These are phyloP conservation scores for Myxozyma neglecta DNA, from an alignment of 805 yeast genomes.

Conservation along the genomic window DNA sequence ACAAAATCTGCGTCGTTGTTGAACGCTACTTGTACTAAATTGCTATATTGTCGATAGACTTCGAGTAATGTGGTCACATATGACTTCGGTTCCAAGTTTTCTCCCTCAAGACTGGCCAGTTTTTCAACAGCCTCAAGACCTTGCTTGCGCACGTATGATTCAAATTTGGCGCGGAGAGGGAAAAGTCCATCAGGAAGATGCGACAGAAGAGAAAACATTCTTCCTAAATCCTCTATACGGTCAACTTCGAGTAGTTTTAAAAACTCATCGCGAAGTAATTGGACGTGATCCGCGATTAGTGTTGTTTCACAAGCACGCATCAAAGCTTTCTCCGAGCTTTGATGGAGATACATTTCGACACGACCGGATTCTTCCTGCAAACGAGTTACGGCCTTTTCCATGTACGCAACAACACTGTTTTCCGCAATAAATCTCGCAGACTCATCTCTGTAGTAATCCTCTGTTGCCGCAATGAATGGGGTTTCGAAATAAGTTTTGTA, in stretches of 20 bases:
- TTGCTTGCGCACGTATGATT: conserved; percentile 65
- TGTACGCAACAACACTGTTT: conserved; percentile 86
- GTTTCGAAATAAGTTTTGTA: conserved; percentile 79
- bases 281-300: conserved; percentile 76
- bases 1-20: conserved; percentile 74
- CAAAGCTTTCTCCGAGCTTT: conserved; percentile 75
- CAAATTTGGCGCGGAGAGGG: conserved; percentile 72
- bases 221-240: conserved; percentile 68
- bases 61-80: conserved; percentile 76
- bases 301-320: conserved; percentile 73
- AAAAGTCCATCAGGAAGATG: conserved; percentile 78
- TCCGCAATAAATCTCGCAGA: conserved; percentile 62
- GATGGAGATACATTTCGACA: conserved; percentile 77
- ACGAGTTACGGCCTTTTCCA: conserved; percentile 79
- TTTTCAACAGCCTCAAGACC: conserved; percentile 64
- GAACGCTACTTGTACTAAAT: conserved; percentile 66
- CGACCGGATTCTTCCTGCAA: conserved; percentile 80
- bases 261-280: conserved; percentile 74
- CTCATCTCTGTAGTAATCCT: conserved; percentile 62
- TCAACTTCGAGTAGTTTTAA: conserved; percentile 69
- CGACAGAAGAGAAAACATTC: conserved; percentile 72
- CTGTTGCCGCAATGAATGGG: conserved; percentile 63
- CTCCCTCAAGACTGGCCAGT: conserved; percentile 44
- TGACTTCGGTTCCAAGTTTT: conserved; percentile 62
- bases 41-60: conserved; percentile 66